Base-by-base conservation (phyloP, 1,284 basidiomycete genomes). In the Caloboletus firmus region DNA sequence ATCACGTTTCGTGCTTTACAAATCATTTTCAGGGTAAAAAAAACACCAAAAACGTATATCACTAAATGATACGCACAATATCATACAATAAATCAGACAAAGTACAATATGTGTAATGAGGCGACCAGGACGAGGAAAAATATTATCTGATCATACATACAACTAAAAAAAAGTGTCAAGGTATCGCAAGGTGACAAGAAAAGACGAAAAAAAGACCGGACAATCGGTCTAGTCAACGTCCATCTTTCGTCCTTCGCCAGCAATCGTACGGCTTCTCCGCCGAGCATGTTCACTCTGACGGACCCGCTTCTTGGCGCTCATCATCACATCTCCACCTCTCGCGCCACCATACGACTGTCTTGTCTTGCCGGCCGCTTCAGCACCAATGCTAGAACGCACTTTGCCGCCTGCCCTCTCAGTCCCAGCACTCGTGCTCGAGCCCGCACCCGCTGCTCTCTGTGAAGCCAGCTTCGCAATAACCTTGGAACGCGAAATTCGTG, bases 381-480 rank as follows among this genome's bases (percentile, higher is more conserved):
- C 71, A 24, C 84, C 80, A 43, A 83, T 68, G 62, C 85, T 87
- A 45, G 85, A 87, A 49, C 85, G 75, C 18, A 72, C 72, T 58
- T 75, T 74, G 39, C 67, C 61, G 0, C 51, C 40, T 7, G 43
- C 2, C 24, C 45, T 45, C 11, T 31, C 57, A 9, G 41, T 43
- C 20, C 39, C 34, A 3, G 34, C 45, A 43, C 51, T 40, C 55
- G 57, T 18, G 28, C 61, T 35, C 66, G 75, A 17, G 40, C 58
- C 20, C 49, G 59, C 28, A 44, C 65, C 43, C 61, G 72, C 79
- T 20, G 78, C 81, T 9, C 87, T 80, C 67, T 89, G 84, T n/a
- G 84, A 85, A 6, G 84, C 87, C 24, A 91, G 73, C 62, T 77
- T 82, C 1, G 88, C 86, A 47, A 91, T 89, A 35, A 91, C 86